Conservation (phyloP, 78 protist genomes). For the Isochrysis galbana region DNA sequence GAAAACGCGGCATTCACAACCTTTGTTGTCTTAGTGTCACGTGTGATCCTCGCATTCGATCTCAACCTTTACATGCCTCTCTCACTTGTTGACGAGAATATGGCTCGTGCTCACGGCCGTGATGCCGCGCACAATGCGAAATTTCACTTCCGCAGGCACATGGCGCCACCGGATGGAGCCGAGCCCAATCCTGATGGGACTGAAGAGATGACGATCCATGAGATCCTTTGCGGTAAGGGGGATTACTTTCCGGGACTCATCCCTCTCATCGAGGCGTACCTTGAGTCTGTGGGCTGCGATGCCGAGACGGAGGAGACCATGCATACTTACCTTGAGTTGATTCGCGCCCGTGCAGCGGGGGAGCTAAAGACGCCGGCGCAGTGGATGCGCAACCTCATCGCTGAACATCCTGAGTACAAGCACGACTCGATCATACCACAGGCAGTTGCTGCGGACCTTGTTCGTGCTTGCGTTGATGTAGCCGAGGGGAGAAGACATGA, state of each 20-base stretch:
- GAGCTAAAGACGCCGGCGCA: slow-evolving; percentile 63
- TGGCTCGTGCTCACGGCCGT: slow-evolving; percentile 78
- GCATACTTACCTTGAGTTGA: slow-evolving; percentile 30
- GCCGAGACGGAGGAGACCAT: background rate
- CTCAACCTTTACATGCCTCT: slow-evolving; percentile 90
- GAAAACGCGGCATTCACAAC: slow-evolving; percentile 94
- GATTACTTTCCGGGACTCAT: background rate
- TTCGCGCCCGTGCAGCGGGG: slow-evolving; percentile 52
- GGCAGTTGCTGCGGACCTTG: slow-evolving; percentile 65
- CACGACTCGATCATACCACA: slow-evolving; percentile 73
- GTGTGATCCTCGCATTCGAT: slow-evolving; percentile 77
- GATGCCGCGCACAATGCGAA: slow-evolving; percentile 57
- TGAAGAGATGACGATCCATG: slow-evolving; percentile 43
- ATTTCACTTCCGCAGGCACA: slow-evolving; percentile 77
- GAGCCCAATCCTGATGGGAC: background rate
- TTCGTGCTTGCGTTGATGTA: background rate
- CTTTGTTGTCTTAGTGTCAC: slow-evolving; percentile 76
- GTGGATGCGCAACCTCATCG: slow-evolving; percentile 69
- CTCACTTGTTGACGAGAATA: slow-evolving; percentile 89
- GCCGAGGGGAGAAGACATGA: background rate
- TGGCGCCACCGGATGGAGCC: background rate
- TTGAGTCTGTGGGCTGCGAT: slow-evolving; percentile 5
- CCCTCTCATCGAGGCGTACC: slow-evolving; percentile 44
- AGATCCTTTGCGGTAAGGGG: slow-evolving; percentile 53
- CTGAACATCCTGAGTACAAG: slow-evolving; percentile 71